These are phyloP conservation scores for Pichia sp. DNA, from an alignment of 1,139 yeast species.

Conservation along the genomic window DNA sequence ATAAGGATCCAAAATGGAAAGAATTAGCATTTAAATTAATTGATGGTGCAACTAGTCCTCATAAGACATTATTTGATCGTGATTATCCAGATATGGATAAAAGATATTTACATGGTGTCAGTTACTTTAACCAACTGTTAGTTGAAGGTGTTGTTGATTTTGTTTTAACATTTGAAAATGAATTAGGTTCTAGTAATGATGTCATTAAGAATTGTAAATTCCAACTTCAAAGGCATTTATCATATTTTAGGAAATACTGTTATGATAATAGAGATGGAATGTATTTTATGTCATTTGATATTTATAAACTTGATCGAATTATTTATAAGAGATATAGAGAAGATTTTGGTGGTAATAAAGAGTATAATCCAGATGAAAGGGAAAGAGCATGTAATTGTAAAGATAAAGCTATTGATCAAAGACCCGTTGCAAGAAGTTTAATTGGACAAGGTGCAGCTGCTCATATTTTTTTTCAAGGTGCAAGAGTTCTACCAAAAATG, in stretches of 20 bases:
- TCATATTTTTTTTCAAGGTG: constrained; percentile 62
- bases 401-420: constrained; percentile 28
- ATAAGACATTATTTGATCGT: constrained; percentile 56
- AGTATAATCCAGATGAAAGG: constrained; percentile 45
- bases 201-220: constrained; percentile 34
- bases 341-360: constrained; percentile 52
- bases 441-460: constrained; percentile 67
- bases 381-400: constrained; percentile 38
- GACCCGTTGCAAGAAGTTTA: constrained; percentile 46
- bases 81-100: constrained; percentile 48
- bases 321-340: constrained; percentile 46
- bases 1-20: constrained; percentile 50
- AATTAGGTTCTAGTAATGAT: constrained; percentile 37
- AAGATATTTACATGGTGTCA: constrained; percentile 60
- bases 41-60: constrained; percentile 49
- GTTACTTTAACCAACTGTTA: constrained; percentile 58
- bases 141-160: constrained; percentile 69
- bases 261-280: constrained; percentile 54
- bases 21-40: constrained; percentile 55
- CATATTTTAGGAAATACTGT: constrained; percentile 50
- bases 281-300: constrained; percentile 57
- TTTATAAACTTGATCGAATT: constrained; percentile 47
- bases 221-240: constrained; percentile 45
- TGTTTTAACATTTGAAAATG: constrained; percentile 42
- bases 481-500: constrained; percentile 43